phyloP scores from a whole-genome alignment of 2,329 filamentous ascomycete genomes.

The Colletotrichum plurivorum region DNA sequence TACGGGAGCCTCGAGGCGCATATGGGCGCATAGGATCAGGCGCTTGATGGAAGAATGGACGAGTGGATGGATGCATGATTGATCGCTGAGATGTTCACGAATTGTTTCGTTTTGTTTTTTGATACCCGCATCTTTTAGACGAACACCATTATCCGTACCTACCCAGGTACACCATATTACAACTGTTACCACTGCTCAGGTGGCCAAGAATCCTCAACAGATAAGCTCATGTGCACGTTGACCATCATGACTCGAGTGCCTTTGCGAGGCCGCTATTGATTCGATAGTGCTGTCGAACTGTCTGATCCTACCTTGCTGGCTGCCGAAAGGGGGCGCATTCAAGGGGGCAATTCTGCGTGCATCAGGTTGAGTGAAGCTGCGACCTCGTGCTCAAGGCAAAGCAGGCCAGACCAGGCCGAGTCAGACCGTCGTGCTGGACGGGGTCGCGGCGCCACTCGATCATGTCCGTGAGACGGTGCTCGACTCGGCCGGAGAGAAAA shows the following conservation, averaged over 20 bases:
- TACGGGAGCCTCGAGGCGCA: not conserved
- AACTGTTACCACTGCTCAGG: not conserved
- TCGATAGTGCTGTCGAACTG: not conserved
- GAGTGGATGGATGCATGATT: not conserved
- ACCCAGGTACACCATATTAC: no score
- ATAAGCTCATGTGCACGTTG: slow-evolving; percentile 2
- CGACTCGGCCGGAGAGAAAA: slow-evolving; percentile 5
- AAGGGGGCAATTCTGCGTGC: slow-evolving; percentile 21
- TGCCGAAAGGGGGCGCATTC: slow-evolving; percentile 1
- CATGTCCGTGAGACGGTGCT: not conserved
- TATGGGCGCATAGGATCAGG: not conserved
- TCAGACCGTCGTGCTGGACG: not conserved
- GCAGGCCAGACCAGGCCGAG: slow-evolving; percentile 8
- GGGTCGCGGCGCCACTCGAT: not conserved
- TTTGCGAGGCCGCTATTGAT: not conserved
- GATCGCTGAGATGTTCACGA: not conserved
- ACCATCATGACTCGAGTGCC: slow-evolving; percentile 15
- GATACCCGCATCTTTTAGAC: slow-evolving; percentile 25
- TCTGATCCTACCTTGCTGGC: not conserved
- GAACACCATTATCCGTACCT: not conserved
- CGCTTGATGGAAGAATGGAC: slow-evolving; percentile 8
- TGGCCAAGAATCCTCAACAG: no score
- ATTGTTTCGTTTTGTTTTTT: slow-evolving; percentile 30
- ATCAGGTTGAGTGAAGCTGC: slow-evolving; percentile 31
- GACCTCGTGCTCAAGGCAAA: not conserved